Evolutionary conservation across 1,284 basidiomycete genomes (phyloP).

Genomic region (Apiotrichum brassicae): DNA sequence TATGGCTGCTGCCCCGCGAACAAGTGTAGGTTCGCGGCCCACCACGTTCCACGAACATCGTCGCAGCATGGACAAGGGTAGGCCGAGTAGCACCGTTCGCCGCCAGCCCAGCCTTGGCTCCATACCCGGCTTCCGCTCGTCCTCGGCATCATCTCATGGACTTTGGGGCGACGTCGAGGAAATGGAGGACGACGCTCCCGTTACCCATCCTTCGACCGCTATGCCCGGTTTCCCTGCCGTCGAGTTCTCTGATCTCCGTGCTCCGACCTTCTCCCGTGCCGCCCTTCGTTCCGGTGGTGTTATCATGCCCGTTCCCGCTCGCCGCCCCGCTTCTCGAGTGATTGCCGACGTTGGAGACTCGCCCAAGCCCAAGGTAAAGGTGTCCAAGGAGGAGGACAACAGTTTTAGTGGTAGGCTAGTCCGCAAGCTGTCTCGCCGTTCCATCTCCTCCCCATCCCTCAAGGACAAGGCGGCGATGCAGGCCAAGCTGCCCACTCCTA

Average conservation of each 20-base stretch:
- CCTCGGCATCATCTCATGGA: neutral
- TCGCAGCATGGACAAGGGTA: neutral
- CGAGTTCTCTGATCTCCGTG: conserved; percentile 9
- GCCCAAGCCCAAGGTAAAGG: neutral
- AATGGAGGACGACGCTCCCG: neutral
- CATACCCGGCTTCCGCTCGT: neutral
- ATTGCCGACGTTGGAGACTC: neutral
- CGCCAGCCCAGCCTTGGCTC: neutral
- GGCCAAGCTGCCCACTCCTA: neutral
- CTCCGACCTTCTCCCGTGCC: conserved; percentile 11
- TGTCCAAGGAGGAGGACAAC: neutral
- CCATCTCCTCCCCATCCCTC: neutral
- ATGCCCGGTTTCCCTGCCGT: conserved; percentile 8
- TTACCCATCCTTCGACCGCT: conserved; percentile 8
- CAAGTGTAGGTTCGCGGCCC: neutral
- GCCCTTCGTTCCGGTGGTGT: conserved; percentile 2
- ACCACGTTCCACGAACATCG: neutral
- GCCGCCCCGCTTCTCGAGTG: neutral
- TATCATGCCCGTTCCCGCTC: conserved; percentile 9
- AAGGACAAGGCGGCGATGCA: neutral
- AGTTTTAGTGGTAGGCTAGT: neutral
- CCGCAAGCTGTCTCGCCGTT: neutral
- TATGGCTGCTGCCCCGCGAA: neutral
- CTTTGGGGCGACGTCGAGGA: neutral
- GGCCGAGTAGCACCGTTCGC: neutral